Evolutionary conservation across 495 filamentous ascomycete genomes (phyloP).

Genomic region (Daldinia grandis): DNA sequence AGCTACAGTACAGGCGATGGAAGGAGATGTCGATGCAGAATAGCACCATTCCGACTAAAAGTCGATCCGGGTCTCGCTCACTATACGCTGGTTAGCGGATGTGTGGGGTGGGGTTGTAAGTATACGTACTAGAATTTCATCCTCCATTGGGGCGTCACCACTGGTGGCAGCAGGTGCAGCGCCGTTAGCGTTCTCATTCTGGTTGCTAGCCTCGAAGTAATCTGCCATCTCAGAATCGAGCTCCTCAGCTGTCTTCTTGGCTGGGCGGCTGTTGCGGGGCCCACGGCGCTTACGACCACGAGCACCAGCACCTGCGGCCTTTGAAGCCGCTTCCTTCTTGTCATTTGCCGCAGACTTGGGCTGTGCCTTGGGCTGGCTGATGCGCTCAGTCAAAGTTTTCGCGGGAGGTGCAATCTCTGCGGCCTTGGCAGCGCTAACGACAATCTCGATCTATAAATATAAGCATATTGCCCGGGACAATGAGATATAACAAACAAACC

Average conservation of each 20-base stretch:
- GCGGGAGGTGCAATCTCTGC: conserved; percentile 66
- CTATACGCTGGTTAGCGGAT: conserved; percentile 18
- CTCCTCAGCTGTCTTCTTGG: conserved; percentile 94
- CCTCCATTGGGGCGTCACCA: conserved; percentile 63
- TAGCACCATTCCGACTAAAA: not conserved
- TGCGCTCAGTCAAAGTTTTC: conserved; percentile 85
- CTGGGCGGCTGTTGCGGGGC: conserved; percentile 66
- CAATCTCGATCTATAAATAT: conserved; percentile 78
- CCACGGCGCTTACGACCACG: conserved; percentile 61
- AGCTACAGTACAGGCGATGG: conserved; percentile 8
- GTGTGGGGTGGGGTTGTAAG: not conserved
- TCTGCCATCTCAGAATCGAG: conserved; percentile 94
- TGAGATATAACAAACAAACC: conserved; percentile 55
- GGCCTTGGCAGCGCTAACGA: conserved; percentile 78
- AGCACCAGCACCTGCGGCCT: conserved; percentile 52
- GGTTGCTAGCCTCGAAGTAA: conserved; percentile 69
- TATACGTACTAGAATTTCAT: conserved; percentile 53
- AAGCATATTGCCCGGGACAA: conserved; percentile 26
- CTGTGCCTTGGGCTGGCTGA: conserved; percentile 75
- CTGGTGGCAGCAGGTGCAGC: conserved; percentile 49
- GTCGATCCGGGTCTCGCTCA: conserved; percentile 17
- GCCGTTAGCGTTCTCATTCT: conserved; percentile 56
- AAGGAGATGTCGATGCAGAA: conserved; percentile 6
- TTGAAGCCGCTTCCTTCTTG: conserved; percentile 61
- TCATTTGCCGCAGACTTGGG: conserved; percentile 83